Conservation (phyloP, 495 filamentous ascomycete genomes). For the Podospora anserina region DNA sequence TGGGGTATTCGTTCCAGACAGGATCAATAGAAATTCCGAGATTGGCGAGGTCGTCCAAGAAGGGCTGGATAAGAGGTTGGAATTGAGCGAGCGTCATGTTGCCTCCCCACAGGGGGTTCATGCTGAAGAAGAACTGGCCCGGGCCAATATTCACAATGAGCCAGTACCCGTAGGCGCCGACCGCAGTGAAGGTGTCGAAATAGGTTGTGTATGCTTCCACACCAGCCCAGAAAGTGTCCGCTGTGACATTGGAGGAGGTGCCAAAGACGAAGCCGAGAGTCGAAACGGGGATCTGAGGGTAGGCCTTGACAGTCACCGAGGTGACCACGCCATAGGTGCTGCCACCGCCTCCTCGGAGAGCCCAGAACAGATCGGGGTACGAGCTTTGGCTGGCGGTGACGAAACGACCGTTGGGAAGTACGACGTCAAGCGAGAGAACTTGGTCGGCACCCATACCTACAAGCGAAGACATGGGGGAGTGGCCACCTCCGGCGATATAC, state of each 20-base stretch:
- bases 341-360: conserved; percentile 57
- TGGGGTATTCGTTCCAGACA: conserved; percentile 48
- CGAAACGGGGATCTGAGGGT: conserved; percentile 40
- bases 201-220: conserved; percentile 44
- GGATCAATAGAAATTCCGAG: conserved; percentile 43
- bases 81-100: conserved; percentile 50
- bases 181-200: conserved; percentile 48
- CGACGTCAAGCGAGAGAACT: conserved; percentile 53
- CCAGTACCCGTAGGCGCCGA: conserved; percentile 56
- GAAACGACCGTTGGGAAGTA: conserved; percentile 54
- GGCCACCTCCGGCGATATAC: conserved; percentile 54
- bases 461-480: conserved; percentile 41
- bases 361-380: conserved; percentile 64
- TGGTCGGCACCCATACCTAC: conserved; percentile 55
- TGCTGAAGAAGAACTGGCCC: conserved; percentile 39
- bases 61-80: conserved; percentile 45
- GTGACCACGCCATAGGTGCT: conserved; percentile 59
- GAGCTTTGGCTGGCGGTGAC: conserved; percentile 48
- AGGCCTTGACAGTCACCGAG: conserved; percentile 47
- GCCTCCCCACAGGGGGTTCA: conserved; percentile 49
- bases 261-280: conserved; percentile 36
- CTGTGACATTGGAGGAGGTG: conserved; percentile 33
- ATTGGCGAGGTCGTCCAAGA: conserved; percentile 37
- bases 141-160: conserved; percentile 26
- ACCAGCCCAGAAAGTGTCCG: conserved; percentile 50